A percentile compares a stretch with the other conserved stretches of the same genome.
Conservation (phyloP, 768 basidiomycete genomes). For the Lactifluus echinatus region DNA sequence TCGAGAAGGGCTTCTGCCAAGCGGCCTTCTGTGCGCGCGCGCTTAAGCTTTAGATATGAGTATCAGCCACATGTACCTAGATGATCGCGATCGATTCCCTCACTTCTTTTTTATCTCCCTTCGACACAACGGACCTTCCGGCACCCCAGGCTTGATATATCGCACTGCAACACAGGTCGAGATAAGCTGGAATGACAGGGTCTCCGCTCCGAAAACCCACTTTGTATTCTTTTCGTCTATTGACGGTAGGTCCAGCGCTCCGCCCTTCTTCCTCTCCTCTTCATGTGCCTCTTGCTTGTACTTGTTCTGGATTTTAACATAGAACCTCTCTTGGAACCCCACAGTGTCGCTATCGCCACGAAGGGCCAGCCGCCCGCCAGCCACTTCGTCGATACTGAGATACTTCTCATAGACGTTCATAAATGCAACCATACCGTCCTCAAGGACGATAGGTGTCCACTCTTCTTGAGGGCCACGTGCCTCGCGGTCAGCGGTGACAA, state of each 20-base stretch:
- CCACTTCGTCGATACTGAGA: constrained; percentile 76
- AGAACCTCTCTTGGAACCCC: constrained; percentile 80
- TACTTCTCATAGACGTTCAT: constrained; percentile 88
- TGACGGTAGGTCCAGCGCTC: constrained; percentile 22
- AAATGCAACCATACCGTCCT: constrained; percentile 82
- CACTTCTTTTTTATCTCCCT: constrained; percentile 67
- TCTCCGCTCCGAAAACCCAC: constrained; percentile 34
- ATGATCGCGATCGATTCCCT: constrained; percentile 17
- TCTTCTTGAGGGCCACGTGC: constrained; percentile 91
- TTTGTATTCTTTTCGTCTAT: constrained; percentile 72
- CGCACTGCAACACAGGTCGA: constrained; percentile 35
- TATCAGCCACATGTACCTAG: constrained; percentile 5
- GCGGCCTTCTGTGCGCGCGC: constrained; percentile 71
- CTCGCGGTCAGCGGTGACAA: constrained; percentile 78
- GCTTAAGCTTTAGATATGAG: constrained; percentile 48
- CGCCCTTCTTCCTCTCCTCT: constrained; percentile 46
- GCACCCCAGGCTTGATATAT: constrained; percentile 82
- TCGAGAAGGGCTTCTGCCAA: constrained; percentile 74
- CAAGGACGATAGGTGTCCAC: constrained; percentile 77
- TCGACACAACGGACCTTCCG: constrained; percentile 60
- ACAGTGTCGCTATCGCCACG: constrained; percentile 81
- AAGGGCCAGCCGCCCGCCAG: constrained; percentile 69
- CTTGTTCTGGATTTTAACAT: constrained; percentile 83
- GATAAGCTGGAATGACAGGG: not conserved
- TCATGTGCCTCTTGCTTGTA: constrained; percentile 75